Evolutionary conservation across 2,329 filamentous ascomycete genomes (phyloP).

Genomic region (Colletotrichum acutatum): DNA sequence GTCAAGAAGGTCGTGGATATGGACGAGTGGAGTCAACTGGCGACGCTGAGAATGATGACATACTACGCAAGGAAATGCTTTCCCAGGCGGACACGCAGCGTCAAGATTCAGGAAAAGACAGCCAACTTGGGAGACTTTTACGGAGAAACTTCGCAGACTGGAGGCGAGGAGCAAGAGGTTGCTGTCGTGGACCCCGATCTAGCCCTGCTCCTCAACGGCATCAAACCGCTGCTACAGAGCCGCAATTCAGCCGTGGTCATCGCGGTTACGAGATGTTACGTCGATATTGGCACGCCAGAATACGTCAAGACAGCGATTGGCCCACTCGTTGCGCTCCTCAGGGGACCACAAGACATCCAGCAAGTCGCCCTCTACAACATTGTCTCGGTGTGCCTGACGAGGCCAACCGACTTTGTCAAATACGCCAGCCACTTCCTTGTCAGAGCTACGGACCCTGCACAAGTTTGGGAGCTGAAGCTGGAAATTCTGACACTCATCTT

Average conservation of each 20-base stretch:
- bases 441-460: constrained; percentile 78
- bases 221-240: constrained; percentile 87
- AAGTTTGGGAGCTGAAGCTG: constrained; percentile 91
- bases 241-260: constrained; percentile 94
- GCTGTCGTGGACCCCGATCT: constrained; percentile 83
- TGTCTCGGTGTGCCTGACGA: constrained; percentile 85
- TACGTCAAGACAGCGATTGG: constrained; percentile 82
- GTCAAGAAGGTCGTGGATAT: constrained; percentile 96
- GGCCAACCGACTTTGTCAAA: constrained; percentile 84
- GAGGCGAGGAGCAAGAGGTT: constrained; percentile 61
- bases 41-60: constrained; percentile 83
- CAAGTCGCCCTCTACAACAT: constrained; percentile 94
- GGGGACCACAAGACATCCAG: constrained; percentile 87
- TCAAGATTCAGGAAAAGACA: constrained; percentile 53
- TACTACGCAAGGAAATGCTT: constrained; percentile 90
- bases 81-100: constrained; percentile 72
- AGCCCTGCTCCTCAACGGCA: constrained; percentile 80
- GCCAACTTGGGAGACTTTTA: constrained; percentile 80
- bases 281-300: constrained; percentile 82
- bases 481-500: constrained; percentile 93
- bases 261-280: constrained; percentile 85
- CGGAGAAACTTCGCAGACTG: constrained; percentile 67
- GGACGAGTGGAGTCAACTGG: constrained; percentile 98
- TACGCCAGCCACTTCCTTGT: constrained; percentile 93
- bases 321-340: constrained; percentile 85